Evolutionary conservation across 176 grass and related monocot genomes (phyloP), one percentile per base, ranked within the genome.

Genomic region (Pontederia paniculata): DNA sequence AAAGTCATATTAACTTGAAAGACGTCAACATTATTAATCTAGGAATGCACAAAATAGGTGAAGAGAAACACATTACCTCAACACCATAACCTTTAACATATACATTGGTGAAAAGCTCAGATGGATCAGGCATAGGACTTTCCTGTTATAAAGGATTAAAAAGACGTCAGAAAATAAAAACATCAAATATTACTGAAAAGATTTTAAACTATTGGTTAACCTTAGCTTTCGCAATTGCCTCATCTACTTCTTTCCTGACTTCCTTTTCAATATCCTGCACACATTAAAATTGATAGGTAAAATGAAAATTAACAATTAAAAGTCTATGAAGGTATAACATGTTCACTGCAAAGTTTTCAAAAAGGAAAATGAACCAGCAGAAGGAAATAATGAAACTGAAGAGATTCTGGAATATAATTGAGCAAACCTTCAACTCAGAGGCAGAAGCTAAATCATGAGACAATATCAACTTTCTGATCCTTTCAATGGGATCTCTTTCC

Each of bases 401-500:
- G 62, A 37, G 8, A 65, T 12, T 64, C 54, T 47, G 55, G 41
- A 17, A 65, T 12, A 25, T 23, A 48, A 45, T 14, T 52, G 13
- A 28, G 28, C n/a, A 49, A 50, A 89, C 90, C 90, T 96, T 96
- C 12, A 96, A 68, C 41, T 97, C 86, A 44, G 84, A 70, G 16
- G 71, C 53, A 41, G 80, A 71, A 57, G 83, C 71, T 9, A 97
- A 73, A 1, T 90, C 91, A 77, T 97, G 83, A 45, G 80, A 66
- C 57, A 90, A 44, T 23, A 97, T 45, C 57, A 97, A 74, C 52
- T 90, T 97, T 28, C 83, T 75, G 45, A 90, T 68, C 72, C 83
- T 79, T 73, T 97, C 91, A 21, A 90, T 79, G 9, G 91, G 86
- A 55, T 97, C 86, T 12, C 86, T 86, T 49, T 87, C 91, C 86